These are phyloP conservation scores for Crocinoboletus sp. DNA, from an alignment of 1,284 basidiomycete genomes.

Conservation along the genomic window DNA sequence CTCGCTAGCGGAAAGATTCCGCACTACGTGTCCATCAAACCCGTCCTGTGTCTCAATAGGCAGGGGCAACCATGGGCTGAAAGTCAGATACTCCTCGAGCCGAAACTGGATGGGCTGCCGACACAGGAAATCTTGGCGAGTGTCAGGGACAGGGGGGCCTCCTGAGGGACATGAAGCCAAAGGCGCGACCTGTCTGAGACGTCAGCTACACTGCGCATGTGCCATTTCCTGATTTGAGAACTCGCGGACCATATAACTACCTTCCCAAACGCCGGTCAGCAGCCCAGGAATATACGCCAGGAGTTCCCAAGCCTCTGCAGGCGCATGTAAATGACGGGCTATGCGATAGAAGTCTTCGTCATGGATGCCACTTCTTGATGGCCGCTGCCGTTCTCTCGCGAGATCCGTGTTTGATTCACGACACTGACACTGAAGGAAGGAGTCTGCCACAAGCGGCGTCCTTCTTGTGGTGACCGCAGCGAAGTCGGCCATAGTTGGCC, in stretches of 20 bases:
- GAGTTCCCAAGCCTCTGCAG: constrained; percentile 26
- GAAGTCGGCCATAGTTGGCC: constrained; percentile 52
- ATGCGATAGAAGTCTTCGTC: constrained; percentile 41
- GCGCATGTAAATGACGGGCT: constrained; percentile 22
- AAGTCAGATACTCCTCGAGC: constrained; percentile 30
- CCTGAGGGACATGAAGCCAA: constrained; percentile 16
- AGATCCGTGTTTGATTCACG: constrained; percentile 33
- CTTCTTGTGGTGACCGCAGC: constrained; percentile 27
- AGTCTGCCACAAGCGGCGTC: constrained; percentile 46
- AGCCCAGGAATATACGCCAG: constrained; percentile 37
- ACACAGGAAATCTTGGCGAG: constrained; percentile 29
- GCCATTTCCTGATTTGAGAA: constrained; percentile 15
- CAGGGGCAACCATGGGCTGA: constrained; percentile 30
- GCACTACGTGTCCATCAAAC: constrained; percentile 27
- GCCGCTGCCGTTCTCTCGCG: constrained; percentile 31
- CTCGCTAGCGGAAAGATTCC: constrained; percentile 22
- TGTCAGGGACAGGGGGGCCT: constrained; percentile 7
- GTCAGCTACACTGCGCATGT: constrained; percentile 17
- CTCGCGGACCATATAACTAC: constrained; percentile 46
- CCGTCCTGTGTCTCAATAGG: constrained; percentile 22
- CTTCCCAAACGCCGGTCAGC: constrained; percentile 54
- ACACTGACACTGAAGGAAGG: constrained; percentile 24
- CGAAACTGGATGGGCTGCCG: constrained; percentile 34
- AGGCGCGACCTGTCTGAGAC: constrained; percentile 26
- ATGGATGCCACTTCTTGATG: constrained; percentile 34